Percentiles rank a stretch among this genome's conserved stretches.
phyloP scores from a whole-genome alignment of 2,329 filamentous ascomycete genomes.

The Scedosporium apiospermum region DNA sequence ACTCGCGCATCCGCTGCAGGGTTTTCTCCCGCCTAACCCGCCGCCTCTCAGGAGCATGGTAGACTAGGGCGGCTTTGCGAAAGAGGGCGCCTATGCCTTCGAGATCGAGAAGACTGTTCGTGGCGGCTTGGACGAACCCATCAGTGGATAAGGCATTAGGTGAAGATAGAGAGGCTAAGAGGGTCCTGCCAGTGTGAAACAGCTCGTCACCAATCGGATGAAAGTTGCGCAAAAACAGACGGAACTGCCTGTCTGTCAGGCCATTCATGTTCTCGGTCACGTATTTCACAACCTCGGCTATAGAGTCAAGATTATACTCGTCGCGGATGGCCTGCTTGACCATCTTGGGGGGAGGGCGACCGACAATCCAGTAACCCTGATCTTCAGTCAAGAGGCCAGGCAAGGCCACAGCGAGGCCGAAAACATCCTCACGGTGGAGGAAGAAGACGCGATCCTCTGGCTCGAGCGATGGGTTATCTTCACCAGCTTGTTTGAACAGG shows the following conservation, averaged over 20 bases:
- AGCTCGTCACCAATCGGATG: neutral
- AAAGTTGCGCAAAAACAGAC: neutral
- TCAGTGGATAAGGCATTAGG: neutral
- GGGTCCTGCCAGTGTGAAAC: neutral
- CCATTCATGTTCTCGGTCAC: neutral
- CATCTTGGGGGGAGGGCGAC: neutral
- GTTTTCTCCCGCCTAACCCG: neutral
- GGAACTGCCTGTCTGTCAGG: neutral
- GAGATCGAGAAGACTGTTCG: neutral
- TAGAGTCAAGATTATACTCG: neutral
- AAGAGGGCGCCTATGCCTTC: neutral
- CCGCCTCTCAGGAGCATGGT: neutral
- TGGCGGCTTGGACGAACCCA: neutral
- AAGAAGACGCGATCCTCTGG: neutral
- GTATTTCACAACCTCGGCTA: neutral
- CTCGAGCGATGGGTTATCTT: neutral
- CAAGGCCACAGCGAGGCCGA: conserved; percentile 1
- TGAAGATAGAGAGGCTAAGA: neutral
- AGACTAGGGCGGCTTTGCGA: neutral
- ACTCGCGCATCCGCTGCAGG: neutral
- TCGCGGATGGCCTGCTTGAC: conserved; percentile 1
- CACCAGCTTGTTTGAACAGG: neutral
- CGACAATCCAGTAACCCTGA: neutral
- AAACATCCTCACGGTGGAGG: neutral
- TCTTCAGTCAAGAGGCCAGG: neutral